These are phyloP conservation scores for Peterozyma toletana DNA, from an alignment of 805 yeast species.

Conservation along the genomic window DNA sequence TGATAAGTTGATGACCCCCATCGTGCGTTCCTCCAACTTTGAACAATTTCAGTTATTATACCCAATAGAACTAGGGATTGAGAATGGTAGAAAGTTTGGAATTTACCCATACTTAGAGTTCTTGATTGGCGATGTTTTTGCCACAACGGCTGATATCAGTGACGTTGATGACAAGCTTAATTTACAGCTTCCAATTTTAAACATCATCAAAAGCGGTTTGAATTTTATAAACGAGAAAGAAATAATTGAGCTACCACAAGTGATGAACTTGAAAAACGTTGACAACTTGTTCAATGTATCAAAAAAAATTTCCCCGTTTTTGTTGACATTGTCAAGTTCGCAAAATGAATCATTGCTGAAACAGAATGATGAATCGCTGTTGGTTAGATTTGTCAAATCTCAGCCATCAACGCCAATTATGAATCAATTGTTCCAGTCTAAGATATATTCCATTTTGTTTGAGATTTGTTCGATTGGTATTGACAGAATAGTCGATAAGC, in stretches of 20 bases:
- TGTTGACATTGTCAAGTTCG: too few species aligned
- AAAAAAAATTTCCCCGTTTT: too few species aligned
- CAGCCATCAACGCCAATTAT: constrained; percentile 67
- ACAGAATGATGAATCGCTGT: background rate
- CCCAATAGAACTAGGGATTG: constrained; percentile 58
- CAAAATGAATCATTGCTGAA: too few species aligned
- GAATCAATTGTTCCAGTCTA: constrained; percentile 55
- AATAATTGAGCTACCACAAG: constrained; percentile 25
- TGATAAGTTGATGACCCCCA: constrained; percentile 24
- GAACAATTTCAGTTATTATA: constrained; percentile 37
- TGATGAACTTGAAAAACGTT: constrained; percentile 29
- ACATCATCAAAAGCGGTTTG: constrained; percentile 41
- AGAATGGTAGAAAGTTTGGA: constrained; percentile 54
- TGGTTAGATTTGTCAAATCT: constrained; percentile 41
- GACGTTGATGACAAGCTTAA: constrained; percentile 23
- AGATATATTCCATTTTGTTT: constrained; percentile 50
- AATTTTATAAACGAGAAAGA: constrained; percentile 37
- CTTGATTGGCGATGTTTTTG: constrained; percentile 56
- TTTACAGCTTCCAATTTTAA: constrained; percentile 49
- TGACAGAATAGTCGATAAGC: constrained; percentile 42
- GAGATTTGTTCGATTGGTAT: constrained; percentile 50
- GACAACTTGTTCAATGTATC: constrained; percentile 36
- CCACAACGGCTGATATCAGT: constrained; percentile 9
- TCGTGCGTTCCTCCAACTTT: constrained; percentile 21
- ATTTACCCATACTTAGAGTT: constrained; percentile 78